Evolutionary conservation across 495 filamentous ascomycete genomes (phyloP).

Genomic region (Penicillium taxi): DNA sequence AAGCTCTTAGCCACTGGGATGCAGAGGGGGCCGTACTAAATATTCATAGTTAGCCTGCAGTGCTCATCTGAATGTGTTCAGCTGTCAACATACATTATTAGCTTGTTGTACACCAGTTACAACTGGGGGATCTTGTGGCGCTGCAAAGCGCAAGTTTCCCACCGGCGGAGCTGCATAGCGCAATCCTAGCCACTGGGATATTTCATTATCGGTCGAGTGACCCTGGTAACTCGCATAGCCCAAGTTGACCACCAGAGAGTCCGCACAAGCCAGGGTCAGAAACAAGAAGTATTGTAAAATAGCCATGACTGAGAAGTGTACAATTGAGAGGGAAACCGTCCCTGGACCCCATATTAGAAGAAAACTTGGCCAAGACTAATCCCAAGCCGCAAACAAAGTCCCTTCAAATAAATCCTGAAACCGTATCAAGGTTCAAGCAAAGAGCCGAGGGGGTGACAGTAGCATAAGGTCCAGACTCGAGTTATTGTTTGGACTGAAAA

Average conservation of each 20-base stretch:
- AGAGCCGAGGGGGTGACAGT: too few relatives aligned
- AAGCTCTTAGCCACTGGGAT: constrained; percentile 35
- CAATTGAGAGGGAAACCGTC: constrained; percentile 1
- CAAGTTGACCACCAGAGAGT: constrained; percentile 29
- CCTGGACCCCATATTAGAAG: too few relatives aligned
- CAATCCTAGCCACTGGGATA: constrained; percentile 58
- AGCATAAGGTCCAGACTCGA: too few relatives aligned
- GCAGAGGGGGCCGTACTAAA: constrained; percentile 45
- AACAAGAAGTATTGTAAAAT: constrained; percentile 13
- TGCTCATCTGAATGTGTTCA: not conserved
- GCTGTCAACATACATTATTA: constrained; percentile 24
- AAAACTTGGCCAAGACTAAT: too few relatives aligned
- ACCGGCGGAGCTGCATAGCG: constrained; percentile 56
- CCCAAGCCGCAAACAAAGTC: too few relatives aligned
- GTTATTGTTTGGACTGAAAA: too few relatives aligned
- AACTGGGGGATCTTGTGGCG: constrained; percentile 47
- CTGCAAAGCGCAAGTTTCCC: constrained; percentile 50
- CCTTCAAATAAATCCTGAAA: not conserved
- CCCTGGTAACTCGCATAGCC: constrained; percentile 40
- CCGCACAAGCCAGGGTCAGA: constrained; percentile 12
- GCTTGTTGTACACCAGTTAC: constrained; percentile 37
- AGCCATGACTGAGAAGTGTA: constrained; percentile 7
- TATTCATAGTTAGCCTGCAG: not conserved
- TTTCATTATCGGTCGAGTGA: constrained; percentile 29
- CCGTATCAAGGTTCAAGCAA: not conserved